Base-by-base conservation (phyloP, 805 yeast species). In the Spathaspora girioi region DNA sequence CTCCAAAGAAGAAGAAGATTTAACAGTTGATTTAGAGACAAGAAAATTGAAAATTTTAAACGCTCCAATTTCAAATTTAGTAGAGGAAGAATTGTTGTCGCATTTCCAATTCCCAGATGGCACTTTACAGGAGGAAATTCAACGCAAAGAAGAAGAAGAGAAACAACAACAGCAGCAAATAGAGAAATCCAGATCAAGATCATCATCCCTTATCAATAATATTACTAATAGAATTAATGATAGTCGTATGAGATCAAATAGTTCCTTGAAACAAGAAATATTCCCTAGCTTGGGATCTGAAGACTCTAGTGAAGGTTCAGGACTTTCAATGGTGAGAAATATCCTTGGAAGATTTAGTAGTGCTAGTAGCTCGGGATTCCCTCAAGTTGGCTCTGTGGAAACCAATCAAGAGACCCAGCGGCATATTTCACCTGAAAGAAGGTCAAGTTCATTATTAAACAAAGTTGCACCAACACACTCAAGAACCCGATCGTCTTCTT, bases 401-500 rank as follows among this genome's bases (percentile, higher is more conserved):
- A 47, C 26, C 10, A 31, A 35, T 10, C 45, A 42, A 23, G 40
- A 35, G 15, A 14, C 9, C 8, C 40, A 35, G 14, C 35, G n/a
- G 35, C 15, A 11, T 35, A n/a, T 35, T 35, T 35, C 40, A 3
- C 40, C 40, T 15, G 40, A 35, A n/a, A 12, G 18, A 14, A 35
- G 42, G 45, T 50, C 49, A 35, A 50, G 23, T 20, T 63, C 75
- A 1, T 51, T 71, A 14, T 60, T 69, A n/a, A 68, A 59, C 43
- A 56, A 58, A 43, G 43, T 65, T 12, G 68, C 75, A n/a, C 77
- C 77, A 4, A 64, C 58, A 40, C 71, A 68, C 51, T 58, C 70
- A 3, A 54, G 78, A 42, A 69, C 75, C 9, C 57, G 77, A 43
- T 73, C 77, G 5, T 69, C 73, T 3, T 73, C 77, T 1, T 54